These are phyloP conservation scores for Phialophora tarda DNA, from an alignment of 2,329 filamentous ascomycete species.

Conservation along the genomic window DNA sequence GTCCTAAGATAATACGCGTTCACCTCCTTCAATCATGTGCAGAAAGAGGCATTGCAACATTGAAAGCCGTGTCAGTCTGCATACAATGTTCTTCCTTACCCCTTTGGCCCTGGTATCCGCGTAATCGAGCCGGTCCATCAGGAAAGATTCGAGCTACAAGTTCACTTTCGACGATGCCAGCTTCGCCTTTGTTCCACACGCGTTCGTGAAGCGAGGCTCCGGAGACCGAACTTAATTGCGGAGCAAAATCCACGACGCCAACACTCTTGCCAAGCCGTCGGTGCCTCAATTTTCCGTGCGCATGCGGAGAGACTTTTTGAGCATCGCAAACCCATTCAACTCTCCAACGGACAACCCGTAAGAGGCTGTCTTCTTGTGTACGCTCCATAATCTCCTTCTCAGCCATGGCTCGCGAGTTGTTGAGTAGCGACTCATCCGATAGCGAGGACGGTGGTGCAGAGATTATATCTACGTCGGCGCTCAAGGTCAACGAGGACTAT, in stretches of 20 bases:
- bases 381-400: background rate
- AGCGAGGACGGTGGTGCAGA: slow-evolving; percentile 50
- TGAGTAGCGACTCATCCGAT: slow-evolving; percentile 48
- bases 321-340: background rate
- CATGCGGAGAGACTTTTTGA: slow-evolving; percentile 17
- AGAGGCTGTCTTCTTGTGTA: background rate
- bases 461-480: slow-evolving; percentile 46
- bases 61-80: background rate
- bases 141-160: background rate
- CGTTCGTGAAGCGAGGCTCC: background rate
- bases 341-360: background rate
- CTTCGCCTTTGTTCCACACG: background rate
- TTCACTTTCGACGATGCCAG: background rate
- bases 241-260: background rate
- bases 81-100: background rate
- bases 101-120: background rate
- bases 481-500: slow-evolving; percentile 91
- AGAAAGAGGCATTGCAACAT: background rate
- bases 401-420: slow-evolving; percentile 40
- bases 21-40: background rate
- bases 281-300: slow-evolving; percentile 4
- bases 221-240: background rate
- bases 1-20: background rate
- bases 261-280: slow-evolving; percentile 7
- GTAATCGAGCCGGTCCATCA: background rate